A percentile compares a stretch with the other conserved stretches of the same genome.
phyloP scores from a whole-genome alignment of 257 asterid genomes.

The Schizonepeta tenuifolia region DNA sequence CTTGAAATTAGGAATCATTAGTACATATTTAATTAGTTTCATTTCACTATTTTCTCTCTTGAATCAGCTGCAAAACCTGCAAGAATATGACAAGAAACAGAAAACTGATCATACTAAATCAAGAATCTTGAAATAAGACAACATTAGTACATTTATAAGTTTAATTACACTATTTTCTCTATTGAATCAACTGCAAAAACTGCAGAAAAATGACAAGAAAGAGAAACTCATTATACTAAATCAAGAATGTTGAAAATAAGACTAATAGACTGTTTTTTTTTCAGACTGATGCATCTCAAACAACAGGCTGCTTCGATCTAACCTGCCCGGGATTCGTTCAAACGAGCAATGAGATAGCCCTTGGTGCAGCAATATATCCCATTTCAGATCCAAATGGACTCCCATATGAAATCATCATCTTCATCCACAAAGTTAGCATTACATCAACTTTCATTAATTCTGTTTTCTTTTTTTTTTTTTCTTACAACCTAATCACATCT shows the following conservation, averaged over 20 bases:
- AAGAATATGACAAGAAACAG: neutral
- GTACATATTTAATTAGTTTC: neutral
- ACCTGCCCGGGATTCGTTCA: constrained; percentile 82
- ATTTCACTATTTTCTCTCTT: neutral
- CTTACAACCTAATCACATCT: neutral
- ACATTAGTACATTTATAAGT: neutral
- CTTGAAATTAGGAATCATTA: neutral
- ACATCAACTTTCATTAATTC: neutral
- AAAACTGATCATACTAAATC: neutral
- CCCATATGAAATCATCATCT: constrained; percentile 54
- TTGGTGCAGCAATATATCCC: constrained; percentile 73
- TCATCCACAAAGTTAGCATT: constrained; percentile 52
- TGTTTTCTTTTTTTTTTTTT: too few relatives aligned
- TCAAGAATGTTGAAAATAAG: neutral
- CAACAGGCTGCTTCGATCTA: constrained; percentile 72
- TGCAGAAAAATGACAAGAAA: neutral
- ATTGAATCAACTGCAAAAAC: neutral
- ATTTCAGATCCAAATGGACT: constrained; percentile 53
- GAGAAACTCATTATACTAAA: neutral
- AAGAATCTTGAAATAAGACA: constrained; percentile 9
- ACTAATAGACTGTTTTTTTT: neutral
- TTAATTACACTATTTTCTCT: neutral
- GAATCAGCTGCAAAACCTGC: neutral
- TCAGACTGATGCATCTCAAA: constrained; percentile 53
- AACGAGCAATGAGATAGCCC: constrained; percentile 60